Evolutionary conservation across 768 basidiomycete species (phyloP).

Genomic region (Austroboletus festivus): DNA sequence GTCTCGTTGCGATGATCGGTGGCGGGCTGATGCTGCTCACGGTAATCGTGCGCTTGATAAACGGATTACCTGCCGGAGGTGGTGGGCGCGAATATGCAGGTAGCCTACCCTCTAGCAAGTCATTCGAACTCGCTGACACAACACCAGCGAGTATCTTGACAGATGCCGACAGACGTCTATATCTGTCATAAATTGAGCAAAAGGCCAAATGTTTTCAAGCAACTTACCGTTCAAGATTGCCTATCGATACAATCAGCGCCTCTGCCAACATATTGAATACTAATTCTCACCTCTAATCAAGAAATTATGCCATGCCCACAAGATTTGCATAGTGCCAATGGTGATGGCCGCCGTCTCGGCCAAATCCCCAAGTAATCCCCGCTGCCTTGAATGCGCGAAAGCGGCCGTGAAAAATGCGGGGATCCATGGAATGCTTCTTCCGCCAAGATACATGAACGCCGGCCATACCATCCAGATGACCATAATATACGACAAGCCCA

Average conservation of each 20-base stretch:
- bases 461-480: neutral
- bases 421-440: no score
- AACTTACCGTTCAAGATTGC: constrained; percentile 4
- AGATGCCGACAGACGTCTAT: constrained; percentile 34
- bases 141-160: constrained; percentile 38
- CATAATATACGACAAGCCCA: constrained; percentile 16
- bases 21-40: neutral
- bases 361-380: constrained; percentile 1
- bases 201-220: neutral
- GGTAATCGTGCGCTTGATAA: constrained; percentile 27
- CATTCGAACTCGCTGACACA: constrained; percentile 25
- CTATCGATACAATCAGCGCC: neutral
- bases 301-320: constrained; percentile 45
- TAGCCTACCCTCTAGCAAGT: constrained; percentile 20
- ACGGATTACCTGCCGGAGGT: constrained; percentile 40
- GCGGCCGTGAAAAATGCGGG: no score
- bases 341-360: constrained; percentile 14
- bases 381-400: no score
- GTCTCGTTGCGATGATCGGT: constrained; percentile 21
- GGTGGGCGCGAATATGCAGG: constrained; percentile 38
- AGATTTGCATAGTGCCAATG: constrained; percentile 29
- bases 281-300: constrained; percentile 40
- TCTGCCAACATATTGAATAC: neutral
- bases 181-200: constrained; percentile 11
- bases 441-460: neutral